A percentile compares a stretch with the other conserved stretches of the same genome.
Evolutionary conservation across 352 stramenopile genomes (phyloP).

Genomic region (Globisporangium recalcitrans): DNA sequence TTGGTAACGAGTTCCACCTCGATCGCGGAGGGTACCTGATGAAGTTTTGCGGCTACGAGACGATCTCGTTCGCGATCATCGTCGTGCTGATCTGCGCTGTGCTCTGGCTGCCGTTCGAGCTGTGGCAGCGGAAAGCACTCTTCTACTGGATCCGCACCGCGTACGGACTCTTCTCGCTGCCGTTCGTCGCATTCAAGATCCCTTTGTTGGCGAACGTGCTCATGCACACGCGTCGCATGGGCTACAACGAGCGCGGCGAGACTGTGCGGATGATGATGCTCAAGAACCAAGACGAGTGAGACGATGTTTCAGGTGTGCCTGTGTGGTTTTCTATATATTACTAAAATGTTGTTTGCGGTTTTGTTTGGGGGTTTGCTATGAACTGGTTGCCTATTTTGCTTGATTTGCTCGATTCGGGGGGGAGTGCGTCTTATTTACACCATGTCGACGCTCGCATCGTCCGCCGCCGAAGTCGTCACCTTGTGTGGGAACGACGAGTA

Average conservation of each 20-base stretch:
- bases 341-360: slow-evolving; percentile 3
- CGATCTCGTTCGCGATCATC: slow-evolving; percentile 69
- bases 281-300: slow-evolving; percentile 20
- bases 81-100: slow-evolving; percentile 54
- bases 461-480: slow-evolving; percentile 11
- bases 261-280: slow-evolving; percentile 49
- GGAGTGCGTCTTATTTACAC: slow-evolving; percentile 35
- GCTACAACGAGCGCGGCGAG: slow-evolving; percentile 78
- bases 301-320: neutral
- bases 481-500: slow-evolving; percentile 22
- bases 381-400: neutral
- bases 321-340: slow-evolving; percentile 13
- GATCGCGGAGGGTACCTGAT: slow-evolving; percentile 81
- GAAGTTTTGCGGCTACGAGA: slow-evolving; percentile 86
- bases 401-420: neutral
- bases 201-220: slow-evolving; percentile 76
- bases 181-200: slow-evolving; percentile 87
- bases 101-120: slow-evolving; percentile 60
- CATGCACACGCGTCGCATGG: slow-evolving; percentile 81
- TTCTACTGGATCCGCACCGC: slow-evolving; percentile 87
- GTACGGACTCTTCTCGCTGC: slow-evolving; percentile 83
- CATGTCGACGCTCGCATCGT: slow-evolving; percentile 27
- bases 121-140: slow-evolving; percentile 73
- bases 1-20: slow-evolving; percentile 76
- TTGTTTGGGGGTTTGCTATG: neutral